phyloP scores from a whole-genome alignment of 2,329 filamentous ascomycete species.

The Uncinocarpus reesii region DNA sequence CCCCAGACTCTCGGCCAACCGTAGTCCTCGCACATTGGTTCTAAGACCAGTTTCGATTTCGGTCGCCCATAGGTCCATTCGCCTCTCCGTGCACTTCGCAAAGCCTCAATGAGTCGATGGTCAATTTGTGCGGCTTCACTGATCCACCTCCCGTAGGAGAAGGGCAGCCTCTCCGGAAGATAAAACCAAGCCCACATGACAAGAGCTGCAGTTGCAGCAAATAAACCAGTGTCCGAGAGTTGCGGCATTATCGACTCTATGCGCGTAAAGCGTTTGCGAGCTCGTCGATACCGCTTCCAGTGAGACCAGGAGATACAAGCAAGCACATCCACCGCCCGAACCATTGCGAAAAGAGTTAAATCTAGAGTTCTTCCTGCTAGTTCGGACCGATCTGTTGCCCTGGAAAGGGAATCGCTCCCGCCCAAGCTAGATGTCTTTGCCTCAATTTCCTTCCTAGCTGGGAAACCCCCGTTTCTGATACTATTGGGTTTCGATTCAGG shows the following conservation, averaged over 20 bases:
- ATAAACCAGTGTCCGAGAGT: constrained; percentile 57
- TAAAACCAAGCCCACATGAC: constrained; percentile 93
- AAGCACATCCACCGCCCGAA: constrained; percentile 61
- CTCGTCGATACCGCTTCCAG: constrained; percentile 30
- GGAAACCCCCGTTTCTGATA: constrained; percentile 3
- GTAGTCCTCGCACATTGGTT: constrained; percentile 63
- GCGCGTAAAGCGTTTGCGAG: constrained; percentile 24
- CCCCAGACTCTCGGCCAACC: constrained; percentile 59
- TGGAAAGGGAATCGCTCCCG: neutral
- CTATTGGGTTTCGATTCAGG: constrained; percentile 4
- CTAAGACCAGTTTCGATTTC: constrained; percentile 57
- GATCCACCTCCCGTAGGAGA: constrained; percentile 73
- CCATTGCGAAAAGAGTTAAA: constrained; percentile 66
- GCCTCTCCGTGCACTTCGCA: constrained; percentile 55
- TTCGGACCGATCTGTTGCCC: constrained; percentile 19
- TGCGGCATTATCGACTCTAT: constrained; percentile 34
- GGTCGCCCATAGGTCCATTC: constrained; percentile 62
- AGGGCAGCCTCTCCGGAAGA: constrained; percentile 57
- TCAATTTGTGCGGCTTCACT: constrained; percentile 66
- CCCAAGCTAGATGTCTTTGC: neutral
- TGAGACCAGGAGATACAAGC: constrained; percentile 55
- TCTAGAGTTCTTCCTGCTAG: constrained; percentile 67
- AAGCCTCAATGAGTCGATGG: constrained; percentile 59
- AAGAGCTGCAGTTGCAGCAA: constrained; percentile 59
- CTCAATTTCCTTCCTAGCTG: constrained; percentile 5